Conservation (phyloP, 2,329 filamentous ascomycete species). For the Phialocephala sp. region DNA sequence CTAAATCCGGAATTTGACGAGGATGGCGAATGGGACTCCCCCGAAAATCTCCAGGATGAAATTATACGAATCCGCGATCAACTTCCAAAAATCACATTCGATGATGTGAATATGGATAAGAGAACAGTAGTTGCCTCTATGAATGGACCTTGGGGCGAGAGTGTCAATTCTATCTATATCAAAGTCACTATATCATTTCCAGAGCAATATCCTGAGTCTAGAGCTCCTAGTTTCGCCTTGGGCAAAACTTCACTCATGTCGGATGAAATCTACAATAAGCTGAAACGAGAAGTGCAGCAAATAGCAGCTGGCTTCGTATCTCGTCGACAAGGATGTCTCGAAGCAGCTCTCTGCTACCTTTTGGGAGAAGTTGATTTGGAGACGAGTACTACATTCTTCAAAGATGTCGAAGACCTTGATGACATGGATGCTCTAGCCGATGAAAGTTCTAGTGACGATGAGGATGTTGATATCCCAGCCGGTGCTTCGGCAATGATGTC, state of each 20-base stretch:
- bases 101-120: conserved; percentile 67
- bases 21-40: conserved; percentile 59
- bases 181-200: conserved; percentile 67
- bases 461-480: conserved; percentile 58
- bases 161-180: conserved; percentile 63
- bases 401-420: conserved; percentile 62
- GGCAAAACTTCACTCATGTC: conserved; percentile 69
- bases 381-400: conserved; percentile 65
- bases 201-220: conserved; percentile 61
- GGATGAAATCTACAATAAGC: conserved; percentile 56
- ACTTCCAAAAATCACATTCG: conserved; percentile 68
- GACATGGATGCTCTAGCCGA: conserved; percentile 62
- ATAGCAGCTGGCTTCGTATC: conserved; percentile 61
- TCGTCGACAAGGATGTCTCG: conserved; percentile 65
- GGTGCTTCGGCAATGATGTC: conserved; percentile 59
- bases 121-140: conserved; percentile 64
- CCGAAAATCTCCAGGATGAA: conserved; percentile 67
- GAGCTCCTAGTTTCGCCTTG: conserved; percentile 62
- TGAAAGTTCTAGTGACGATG: conserved; percentile 85
- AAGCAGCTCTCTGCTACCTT: conserved; percentile 66
- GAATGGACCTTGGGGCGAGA: conserved; percentile 67
- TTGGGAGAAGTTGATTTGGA: conserved; percentile 67
- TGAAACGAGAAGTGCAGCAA: conserved; percentile 61
- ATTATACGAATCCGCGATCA: conserved; percentile 66
- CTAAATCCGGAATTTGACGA: conserved; percentile 42